Percentiles rank a stretch among this genome's conserved stretches.
Evolutionary conservation across 1,284 basidiomycete species (phyloP).

Genomic region (Xanthoconium separans): DNA sequence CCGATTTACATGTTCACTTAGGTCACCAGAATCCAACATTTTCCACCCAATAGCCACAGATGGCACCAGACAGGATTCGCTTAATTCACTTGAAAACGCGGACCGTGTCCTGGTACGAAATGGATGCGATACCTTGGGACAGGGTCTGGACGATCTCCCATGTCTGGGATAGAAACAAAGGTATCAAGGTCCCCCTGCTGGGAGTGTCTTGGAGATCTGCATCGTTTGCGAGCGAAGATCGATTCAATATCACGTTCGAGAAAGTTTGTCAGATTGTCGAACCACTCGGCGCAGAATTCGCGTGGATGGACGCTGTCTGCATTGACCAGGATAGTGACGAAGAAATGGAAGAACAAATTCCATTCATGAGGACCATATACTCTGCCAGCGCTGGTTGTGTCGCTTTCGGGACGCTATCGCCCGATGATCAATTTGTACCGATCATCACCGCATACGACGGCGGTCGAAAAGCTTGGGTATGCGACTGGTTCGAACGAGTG

Average conservation of each 20-base stretch:
- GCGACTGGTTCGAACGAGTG: conserved; percentile 5
- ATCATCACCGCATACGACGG: background rate
- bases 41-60: background rate
- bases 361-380: conserved; percentile 4
- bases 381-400: conserved; percentile 1
- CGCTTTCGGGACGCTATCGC: background rate
- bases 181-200: background rate
- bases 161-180: background rate
- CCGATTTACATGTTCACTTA: background rate
- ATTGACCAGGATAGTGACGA: background rate
- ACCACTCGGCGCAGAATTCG: background rate
- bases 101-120: background rate
- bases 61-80: background rate
- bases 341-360: background rate
- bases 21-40: background rate
- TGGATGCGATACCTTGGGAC: background rate
- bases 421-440: background rate
- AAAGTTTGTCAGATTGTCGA: background rate
- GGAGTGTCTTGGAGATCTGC: background rate
- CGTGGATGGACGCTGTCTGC: conserved; percentile 6
- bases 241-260: conserved; percentile 1
- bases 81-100: background rate
- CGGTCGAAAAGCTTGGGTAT: conserved; percentile 4
- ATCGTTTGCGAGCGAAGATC: background rate
- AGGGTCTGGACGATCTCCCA: conserved; percentile 5